Conservation (phyloP, 306 rosid species). For the Cyamopsis tetragonoloba region DNA sequence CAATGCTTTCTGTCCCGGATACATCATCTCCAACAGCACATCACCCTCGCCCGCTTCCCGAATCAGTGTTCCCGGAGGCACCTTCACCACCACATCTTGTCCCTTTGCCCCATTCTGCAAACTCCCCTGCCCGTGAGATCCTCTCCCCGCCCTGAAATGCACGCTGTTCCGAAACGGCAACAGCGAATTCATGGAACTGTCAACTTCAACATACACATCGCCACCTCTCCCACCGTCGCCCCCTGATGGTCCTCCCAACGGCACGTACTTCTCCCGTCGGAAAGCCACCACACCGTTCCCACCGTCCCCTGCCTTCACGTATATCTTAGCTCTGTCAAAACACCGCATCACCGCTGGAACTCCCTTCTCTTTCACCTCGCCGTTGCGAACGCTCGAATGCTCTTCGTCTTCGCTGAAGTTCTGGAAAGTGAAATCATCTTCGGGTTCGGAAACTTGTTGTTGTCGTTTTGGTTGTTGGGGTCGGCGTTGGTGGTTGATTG, state of each 20-base stretch:
- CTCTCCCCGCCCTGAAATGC: constrained; percentile 86
- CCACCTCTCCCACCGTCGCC: constrained; percentile 97
- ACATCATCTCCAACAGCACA: constrained; percentile 72
- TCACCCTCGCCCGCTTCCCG: constrained; percentile 59
- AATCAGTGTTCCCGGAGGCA: constrained; percentile 79
- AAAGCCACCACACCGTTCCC: constrained; percentile 93
- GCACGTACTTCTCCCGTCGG: constrained; percentile 88
- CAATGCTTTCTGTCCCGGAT: constrained; percentile 73
- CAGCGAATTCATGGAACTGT: constrained; percentile 72
- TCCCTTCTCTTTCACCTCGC: constrained; percentile 73
- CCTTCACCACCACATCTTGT: constrained; percentile 80
- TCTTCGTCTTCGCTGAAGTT: constrained; percentile 5
- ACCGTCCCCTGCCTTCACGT: constrained; percentile 70
- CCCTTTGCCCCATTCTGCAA: constrained; percentile 81
- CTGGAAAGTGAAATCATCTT: too few species aligned
- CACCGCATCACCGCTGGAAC: constrained; percentile 94
- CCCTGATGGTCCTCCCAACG: constrained; percentile 87
- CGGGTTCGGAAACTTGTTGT: background rate
- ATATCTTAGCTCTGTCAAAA: constrained; percentile 81
- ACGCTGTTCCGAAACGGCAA: constrained; percentile 79
- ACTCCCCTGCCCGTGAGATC: constrained; percentile 72
- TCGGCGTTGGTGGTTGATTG: constrained; percentile 23
- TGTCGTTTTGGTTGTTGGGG: constrained; percentile 35
- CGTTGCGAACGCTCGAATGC: background rate
- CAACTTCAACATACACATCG: constrained; percentile 76